A percentile compares a stretch with the other conserved stretches of the same genome.
Evolutionary conservation across 352 stramenopile species (phyloP).

Genomic region (Phytophthora pluvialis): DNA sequence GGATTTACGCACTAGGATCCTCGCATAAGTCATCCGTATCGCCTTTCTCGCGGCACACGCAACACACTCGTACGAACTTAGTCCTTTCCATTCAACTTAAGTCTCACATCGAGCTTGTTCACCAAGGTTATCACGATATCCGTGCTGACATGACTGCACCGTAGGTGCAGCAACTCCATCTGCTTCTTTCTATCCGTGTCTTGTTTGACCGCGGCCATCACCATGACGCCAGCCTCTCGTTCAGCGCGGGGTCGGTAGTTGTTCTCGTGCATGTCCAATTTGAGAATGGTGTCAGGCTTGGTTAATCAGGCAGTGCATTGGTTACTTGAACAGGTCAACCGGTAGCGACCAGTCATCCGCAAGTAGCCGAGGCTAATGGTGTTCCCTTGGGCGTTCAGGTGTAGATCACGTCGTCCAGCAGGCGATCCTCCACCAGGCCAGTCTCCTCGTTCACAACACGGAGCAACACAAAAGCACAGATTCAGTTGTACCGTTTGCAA

Average conservation of each 20-base stretch:
- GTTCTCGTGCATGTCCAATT: constrained; percentile 11
- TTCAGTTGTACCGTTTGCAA: constrained; percentile 17
- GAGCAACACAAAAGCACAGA: constrained; percentile 13
- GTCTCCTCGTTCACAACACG: constrained; percentile 16
- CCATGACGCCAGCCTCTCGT: constrained; percentile 5
- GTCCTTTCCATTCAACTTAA: constrained; percentile 22
- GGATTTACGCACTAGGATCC: constrained; percentile 1
- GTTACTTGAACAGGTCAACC: constrained; percentile 8
- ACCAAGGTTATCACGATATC: not conserved
- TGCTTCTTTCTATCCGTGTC: not conserved
- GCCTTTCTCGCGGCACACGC: constrained; percentile 5
- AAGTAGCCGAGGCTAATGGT: constrained; percentile 16
- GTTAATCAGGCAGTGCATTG: constrained; percentile 13
- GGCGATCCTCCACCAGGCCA: constrained; percentile 5
- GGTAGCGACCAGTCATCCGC: constrained; percentile 12
- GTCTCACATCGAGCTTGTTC: constrained; percentile 13
- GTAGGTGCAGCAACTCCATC: constrained; percentile 20
- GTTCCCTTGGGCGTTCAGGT: constrained; percentile 7
- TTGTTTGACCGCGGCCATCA: constrained; percentile 10
- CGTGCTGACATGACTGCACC: constrained; percentile 15
- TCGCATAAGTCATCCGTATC: constrained; percentile 17
- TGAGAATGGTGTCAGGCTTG: constrained; percentile 6
- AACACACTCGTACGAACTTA: constrained; percentile 19
- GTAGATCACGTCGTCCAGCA: constrained; percentile 23
- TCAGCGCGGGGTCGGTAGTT: constrained; percentile 15